Conservation (phyloP, 805 yeast genomes). For the Hanseniaspora guilliermondii region DNA sequence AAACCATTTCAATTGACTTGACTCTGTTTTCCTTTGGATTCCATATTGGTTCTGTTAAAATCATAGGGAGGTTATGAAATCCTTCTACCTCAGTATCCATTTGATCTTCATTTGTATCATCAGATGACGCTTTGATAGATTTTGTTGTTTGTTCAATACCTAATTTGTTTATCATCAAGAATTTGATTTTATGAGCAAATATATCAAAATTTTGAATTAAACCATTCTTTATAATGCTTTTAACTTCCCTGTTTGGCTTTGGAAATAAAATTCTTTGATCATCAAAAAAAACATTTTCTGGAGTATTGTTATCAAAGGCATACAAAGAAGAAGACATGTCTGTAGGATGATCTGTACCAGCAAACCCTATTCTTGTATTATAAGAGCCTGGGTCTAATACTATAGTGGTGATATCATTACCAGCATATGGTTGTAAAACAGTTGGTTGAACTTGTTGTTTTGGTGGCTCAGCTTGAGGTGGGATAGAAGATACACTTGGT, state of each 20-base stretch:
- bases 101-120: constrained; percentile 14
- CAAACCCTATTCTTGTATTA: constrained; percentile 73
- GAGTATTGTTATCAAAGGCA: constrained; percentile 32
- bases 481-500: not conserved
- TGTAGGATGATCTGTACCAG: constrained; percentile 85
- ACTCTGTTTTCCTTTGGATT: constrained; percentile 53
- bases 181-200: constrained; percentile 59
- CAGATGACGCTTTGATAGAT: not conserved
- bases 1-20: constrained; percentile 55
- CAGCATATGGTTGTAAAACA: constrained; percentile 41
- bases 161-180: constrained; percentile 42
- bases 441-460: not conserved
- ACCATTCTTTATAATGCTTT: constrained; percentile 45
- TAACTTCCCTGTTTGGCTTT: constrained; percentile 30
- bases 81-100: constrained; percentile 37
- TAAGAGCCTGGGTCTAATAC: constrained; percentile 86
- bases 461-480: not conserved
- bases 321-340: constrained; percentile 54
- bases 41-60: constrained; percentile 84
- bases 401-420: constrained; percentile 77
- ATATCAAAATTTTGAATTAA: constrained; percentile 76
- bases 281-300: constrained; percentile 21
- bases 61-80: constrained; percentile 37
- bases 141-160: constrained; percentile 31
- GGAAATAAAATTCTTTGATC: constrained; percentile 41